phyloP scores from a whole-genome alignment of 2,329 filamentous ascomycete genomes.

The Lachnellula arida region DNA sequence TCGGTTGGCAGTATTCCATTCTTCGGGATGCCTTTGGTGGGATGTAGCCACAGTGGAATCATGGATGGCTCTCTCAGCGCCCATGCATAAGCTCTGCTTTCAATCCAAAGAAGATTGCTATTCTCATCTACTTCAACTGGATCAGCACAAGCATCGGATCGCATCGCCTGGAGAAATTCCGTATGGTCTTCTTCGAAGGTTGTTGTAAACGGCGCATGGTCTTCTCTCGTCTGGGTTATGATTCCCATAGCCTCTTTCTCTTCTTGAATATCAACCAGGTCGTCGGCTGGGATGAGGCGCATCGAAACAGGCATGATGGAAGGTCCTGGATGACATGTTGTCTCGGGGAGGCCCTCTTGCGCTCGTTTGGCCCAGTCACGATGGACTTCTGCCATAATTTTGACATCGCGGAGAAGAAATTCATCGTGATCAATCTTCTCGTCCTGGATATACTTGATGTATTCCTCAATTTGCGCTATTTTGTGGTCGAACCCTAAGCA shows the following conservation, averaged over 20 bases:
- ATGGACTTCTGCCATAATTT: constrained; percentile 21
- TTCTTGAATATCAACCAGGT: constrained; percentile 2
- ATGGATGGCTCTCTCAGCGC: constrained; percentile 20
- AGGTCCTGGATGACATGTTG: constrained; percentile 2
- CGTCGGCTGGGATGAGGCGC: constrained; percentile 16
- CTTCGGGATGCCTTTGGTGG: constrained; percentile 18
- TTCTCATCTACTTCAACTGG: constrained; percentile 15
- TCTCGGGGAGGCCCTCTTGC: constrained; percentile 1
- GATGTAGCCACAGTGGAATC: constrained; percentile 27
- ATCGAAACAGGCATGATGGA: constrained; percentile 14
- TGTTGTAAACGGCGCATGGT: constrained; percentile 23
- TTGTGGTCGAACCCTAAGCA: constrained; percentile 38
- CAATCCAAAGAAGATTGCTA: constrained; percentile 19
- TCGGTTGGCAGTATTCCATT: neutral
- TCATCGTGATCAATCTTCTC: constrained; percentile 11
- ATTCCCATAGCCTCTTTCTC: constrained; percentile 11
- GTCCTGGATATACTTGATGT: constrained; percentile 16
- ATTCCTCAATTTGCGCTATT: constrained; percentile 29
- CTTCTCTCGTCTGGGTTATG: constrained; percentile 16
- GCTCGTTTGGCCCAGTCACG: constrained; percentile 17
- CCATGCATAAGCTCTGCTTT: constrained; percentile 22
- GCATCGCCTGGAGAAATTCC: constrained; percentile 19
- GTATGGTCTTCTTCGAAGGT: constrained; percentile 15
- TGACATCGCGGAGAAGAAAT: constrained; percentile 18
- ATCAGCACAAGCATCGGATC: constrained; percentile 12